Base-by-base conservation (phyloP, 371 early-diverging fungal species). In the Syncephalastrum sp. region DNA sequence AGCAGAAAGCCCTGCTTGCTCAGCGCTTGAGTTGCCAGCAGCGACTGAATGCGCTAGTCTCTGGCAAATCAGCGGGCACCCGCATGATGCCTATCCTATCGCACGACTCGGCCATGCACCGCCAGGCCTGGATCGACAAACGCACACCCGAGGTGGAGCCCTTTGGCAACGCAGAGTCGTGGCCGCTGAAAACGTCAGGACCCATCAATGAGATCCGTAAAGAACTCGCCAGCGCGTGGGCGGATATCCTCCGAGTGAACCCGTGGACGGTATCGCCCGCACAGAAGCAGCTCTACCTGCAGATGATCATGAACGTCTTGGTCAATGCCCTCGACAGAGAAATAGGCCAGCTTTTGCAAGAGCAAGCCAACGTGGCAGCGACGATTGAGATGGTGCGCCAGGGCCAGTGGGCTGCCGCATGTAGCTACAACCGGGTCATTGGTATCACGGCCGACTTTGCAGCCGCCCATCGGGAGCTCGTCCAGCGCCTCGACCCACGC, bases 361-460 rank as follows among this genome's bases (percentile, higher is more conserved):
- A 68, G 14, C 75, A 72, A 25, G 25, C 53, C 19, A 54, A 69
- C 23, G 38, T 50, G 3, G 54, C 69, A 0, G 49, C 59, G 16
- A 23, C 52, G 0, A 29, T 65, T 33, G 69, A 78, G 16, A 65
- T 68, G 5, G 57, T 50, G 4, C 53, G 73, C 8, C 24, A 60
- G 1, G 41, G 65, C 10, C 61, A 67, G 21, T 70, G 65, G 67
- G 23, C 54, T 0, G 61, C 61, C 3, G 38, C 57, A 0, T 69
- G 67, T 43, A 62, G 70, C 3, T 78, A 70, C 21, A 71, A 61
- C 47, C 67, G 71, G 6, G 56, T 75, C 2, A 61, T 78, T 42
- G 78, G 75, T 4, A 69, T 72, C 53, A 75, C 78, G 7, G 64
- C 73, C 1, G 69, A 70, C 21, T 67, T 69, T 60, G 78, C 78